These are phyloP conservation scores for Nidularia sp. DNA, from an alignment of 768 basidiomycete genomes.

Conservation along the genomic window DNA sequence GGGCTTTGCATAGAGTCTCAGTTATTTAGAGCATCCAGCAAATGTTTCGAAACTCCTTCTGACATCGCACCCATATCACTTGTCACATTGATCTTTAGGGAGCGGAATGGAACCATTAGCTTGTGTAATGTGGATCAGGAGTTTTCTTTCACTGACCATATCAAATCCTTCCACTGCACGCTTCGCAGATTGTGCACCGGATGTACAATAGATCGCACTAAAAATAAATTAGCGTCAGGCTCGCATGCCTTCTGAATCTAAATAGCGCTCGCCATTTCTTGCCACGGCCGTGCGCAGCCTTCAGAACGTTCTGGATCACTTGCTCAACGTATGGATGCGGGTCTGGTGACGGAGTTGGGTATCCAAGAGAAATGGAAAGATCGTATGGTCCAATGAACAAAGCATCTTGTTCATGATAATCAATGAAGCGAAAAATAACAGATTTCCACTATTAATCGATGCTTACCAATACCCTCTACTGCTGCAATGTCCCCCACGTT, in stretches of 20 bases:
- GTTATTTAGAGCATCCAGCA: background rate
- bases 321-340: background rate
- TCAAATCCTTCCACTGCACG: slow-evolving; percentile 19
- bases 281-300: background rate
- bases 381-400: slow-evolving; percentile 10
- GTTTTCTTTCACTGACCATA: slow-evolving; percentile 10
- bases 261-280: background rate
- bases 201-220: slow-evolving; percentile 18
- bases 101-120: background rate
- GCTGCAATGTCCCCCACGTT: slow-evolving; percentile 57
- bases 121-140: background rate
- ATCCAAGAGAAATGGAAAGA: slow-evolving; percentile 1
- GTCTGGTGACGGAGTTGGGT: slow-evolving; percentile 1
- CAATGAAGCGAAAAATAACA: background rate
- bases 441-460: slow-evolving; percentile 7
- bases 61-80: background rate
- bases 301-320: background rate
- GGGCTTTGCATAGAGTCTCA: background rate
- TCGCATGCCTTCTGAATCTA: background rate
- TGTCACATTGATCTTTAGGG: background rate
- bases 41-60: background rate
- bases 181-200: slow-evolving; percentile 14
- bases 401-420: slow-evolving; percentile 30
- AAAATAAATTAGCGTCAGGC: background rate
- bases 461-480: slow-evolving; percentile 57